A percentile compares a stretch with the other conserved stretches of the same genome.
Evolutionary conservation across 2,329 filamentous ascomycete species (phyloP).

Genomic region (Neurospora sp.): DNA sequence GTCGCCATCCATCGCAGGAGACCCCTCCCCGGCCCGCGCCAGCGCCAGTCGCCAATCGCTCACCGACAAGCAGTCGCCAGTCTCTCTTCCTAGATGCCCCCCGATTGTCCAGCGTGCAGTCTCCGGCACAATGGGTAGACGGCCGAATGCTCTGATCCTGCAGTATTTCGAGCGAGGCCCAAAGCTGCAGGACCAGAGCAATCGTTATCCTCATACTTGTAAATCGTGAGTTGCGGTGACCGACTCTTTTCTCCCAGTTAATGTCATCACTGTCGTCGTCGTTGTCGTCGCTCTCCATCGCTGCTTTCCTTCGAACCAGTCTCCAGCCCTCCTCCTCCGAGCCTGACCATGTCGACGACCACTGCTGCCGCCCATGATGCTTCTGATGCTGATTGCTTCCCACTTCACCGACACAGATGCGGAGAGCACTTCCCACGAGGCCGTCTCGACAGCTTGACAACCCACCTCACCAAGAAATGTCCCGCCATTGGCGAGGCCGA

Average conservation of each 20-base stretch:
- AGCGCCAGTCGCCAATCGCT: conserved; percentile 6
- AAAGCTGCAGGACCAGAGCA: conserved; percentile 82
- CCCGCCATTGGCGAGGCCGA: conserved; percentile 67
- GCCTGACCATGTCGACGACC: not conserved
- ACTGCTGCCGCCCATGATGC: not conserved
- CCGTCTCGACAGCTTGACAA: conserved; percentile 70
- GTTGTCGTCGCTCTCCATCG: not conserved
- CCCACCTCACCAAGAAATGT: conserved; percentile 79
- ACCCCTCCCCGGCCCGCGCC: conserved; percentile 13
- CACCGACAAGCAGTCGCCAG: conserved; percentile 5
- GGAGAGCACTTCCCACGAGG: conserved; percentile 87
- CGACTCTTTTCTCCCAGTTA: not conserved
- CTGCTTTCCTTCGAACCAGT: not conserved
- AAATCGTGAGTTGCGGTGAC: conserved; percentile 38
- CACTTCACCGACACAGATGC: conserved; percentile 33
- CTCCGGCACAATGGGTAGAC: conserved; percentile 48
- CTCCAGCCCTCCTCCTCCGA: not conserved
- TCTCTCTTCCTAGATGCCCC: conserved; percentile 9
- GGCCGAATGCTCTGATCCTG: conserved; percentile 75
- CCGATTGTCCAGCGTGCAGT: conserved; percentile 3
- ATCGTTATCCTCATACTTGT: conserved; percentile 86
- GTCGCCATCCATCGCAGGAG: conserved; percentile 1
- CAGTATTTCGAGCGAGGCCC: conserved; percentile 81
- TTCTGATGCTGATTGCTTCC: not conserved
- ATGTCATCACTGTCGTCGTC: not conserved